Evolutionary conservation across 768 basidiomycete genomes (phyloP), one percentile per base, ranked within the genome.

Genomic region (button mushroom (Agaricus bisporus)): DNA sequence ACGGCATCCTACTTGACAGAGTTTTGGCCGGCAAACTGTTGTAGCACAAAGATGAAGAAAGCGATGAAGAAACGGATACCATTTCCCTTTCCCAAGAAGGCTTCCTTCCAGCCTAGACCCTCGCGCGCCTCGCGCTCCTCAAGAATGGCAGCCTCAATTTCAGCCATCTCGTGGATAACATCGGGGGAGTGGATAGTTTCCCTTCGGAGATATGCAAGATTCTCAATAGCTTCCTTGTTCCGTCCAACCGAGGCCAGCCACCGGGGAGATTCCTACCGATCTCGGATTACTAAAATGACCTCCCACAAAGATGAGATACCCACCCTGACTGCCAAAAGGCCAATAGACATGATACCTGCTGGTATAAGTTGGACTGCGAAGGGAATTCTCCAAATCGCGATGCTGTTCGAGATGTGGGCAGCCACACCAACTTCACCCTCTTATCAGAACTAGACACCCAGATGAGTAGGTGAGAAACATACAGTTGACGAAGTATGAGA

Each of bases 11-110:
- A 78, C 74, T 71, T 73, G 58, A 92, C 85, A 0, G 85, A 84
- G 68, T 93, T 90, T 64, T 92, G 91, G 1, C 91, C 91, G 45
- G 79, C 77, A 85, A 85, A 91, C 63, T 92, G 88, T 59, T 92
- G 91, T 7, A 91, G 70, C 56, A 87, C 64, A 72, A 91, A 91
- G 56, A 91, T 88, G 25, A 78, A 66, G 59, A 89, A 83, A 1
- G 91, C 91, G 60, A 94, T 91, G n/a, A 86, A 70, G 72, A 94
- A 93, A 20, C 92, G 84, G 56, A 85, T 71, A 43, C 82, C 78
- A 69, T 92, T 92, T 44, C 92, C 91, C 63, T 87, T 88, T 17
- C 85, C 85, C 37, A 88, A 72, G 70, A 91, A 86, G 2, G 87
- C 87, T 60, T 89, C 85, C 59, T 73, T 80, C 55, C 77, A 58